Evolutionary conservation across 2,329 filamentous ascomycete genomes (phyloP), one percentile per base, ranked within the genome.

Genomic region (Monascus ruber): DNA sequence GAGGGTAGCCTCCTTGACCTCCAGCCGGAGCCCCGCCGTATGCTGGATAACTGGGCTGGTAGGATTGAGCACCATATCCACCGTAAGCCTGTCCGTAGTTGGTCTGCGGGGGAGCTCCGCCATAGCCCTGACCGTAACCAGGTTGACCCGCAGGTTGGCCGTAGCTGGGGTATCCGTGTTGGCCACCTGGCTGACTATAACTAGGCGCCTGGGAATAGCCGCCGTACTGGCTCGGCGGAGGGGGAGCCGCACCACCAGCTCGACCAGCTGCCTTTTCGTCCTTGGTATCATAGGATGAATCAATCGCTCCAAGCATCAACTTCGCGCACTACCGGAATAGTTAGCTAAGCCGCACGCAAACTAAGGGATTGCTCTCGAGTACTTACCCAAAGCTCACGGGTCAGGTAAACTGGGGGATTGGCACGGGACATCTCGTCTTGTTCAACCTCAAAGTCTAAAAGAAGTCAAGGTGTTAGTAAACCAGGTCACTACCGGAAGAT

Each of bases 251-350:
- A 38, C 49, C 55, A 31, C 44, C 43, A 28, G 57, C 43, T 24
- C 58, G 57, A 24, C 58, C 58, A 45, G 64, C 64, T 5, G 59
- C 56, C 56, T 76, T 76, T 58, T 81, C 78, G 46, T 81, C 77
- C 56, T 81, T 77, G 49, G 68, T 71, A 47, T 81, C 77, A 48
- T 81, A 81, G 17, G 74, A 76, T 24, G 71, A 66, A 51, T 83
- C 79, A 52, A 83, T 79, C 31, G 77, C 73, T 43, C 79, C 79
- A 25, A 83, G 72, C 37, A 83, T 73, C 42, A 83, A 68, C 60
- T 83, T 83, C 46, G 78, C 70, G 50, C 79, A 68, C 66, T 69
- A 38, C 9, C 25, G 10, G 10, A 6, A 33, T 5, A 25, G 38
- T 55, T 42, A 56, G 49, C 31, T 24, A 8, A 17, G 25, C 6